Conservation (phyloP, 2,329 filamentous ascomycete genomes). For the Cladosporium phlei region DNA sequence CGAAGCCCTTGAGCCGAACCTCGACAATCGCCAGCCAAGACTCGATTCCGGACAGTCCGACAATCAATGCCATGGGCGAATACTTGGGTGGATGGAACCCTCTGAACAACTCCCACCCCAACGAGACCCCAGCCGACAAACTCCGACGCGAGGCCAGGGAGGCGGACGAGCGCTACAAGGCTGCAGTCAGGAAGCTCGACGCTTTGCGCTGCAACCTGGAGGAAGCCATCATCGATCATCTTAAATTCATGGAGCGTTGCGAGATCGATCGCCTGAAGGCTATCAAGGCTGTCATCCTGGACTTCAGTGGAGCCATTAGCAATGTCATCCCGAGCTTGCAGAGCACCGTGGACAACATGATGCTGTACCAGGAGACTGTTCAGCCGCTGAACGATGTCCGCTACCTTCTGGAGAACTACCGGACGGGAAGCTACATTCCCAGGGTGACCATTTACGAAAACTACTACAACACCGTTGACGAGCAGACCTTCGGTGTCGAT, state of each 20-base stretch:
- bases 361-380: conserved; percentile 98
- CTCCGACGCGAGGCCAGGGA: conserved; percentile 85
- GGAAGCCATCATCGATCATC: conserved; percentile 85
- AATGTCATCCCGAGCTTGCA: conserved; percentile 96
- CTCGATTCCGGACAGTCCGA: conserved; percentile 63
- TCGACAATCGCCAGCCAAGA: conserved; percentile 61
- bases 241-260: conserved; percentile 95
- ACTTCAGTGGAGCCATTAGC: conserved; percentile 95
- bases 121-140: conserved; percentile 83
- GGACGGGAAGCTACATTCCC: conserved; percentile 86
- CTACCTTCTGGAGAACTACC: conserved; percentile 94
- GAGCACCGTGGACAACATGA: conserved; percentile 95
- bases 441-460: conserved; percentile 94
- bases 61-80: conserved; percentile 73
- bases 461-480: conserved; percentile 97
- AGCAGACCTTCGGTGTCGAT: conserved; percentile 96
- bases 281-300: conserved; percentile 94
- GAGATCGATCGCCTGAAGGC: conserved; percentile 94
- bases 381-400: conserved; percentile 84
- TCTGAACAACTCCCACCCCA: conserved; percentile 82
- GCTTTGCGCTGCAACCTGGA: conserved; percentile 90
- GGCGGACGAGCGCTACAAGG: conserved; percentile 90
- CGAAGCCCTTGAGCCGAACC: conserved; percentile 59
- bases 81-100: conserved; percentile 92
- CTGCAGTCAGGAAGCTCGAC: conserved; percentile 77